These are phyloP conservation scores for Zasmidium angulare DNA, from an alignment of 2,329 filamentous ascomycete species.

Conservation along the genomic window DNA sequence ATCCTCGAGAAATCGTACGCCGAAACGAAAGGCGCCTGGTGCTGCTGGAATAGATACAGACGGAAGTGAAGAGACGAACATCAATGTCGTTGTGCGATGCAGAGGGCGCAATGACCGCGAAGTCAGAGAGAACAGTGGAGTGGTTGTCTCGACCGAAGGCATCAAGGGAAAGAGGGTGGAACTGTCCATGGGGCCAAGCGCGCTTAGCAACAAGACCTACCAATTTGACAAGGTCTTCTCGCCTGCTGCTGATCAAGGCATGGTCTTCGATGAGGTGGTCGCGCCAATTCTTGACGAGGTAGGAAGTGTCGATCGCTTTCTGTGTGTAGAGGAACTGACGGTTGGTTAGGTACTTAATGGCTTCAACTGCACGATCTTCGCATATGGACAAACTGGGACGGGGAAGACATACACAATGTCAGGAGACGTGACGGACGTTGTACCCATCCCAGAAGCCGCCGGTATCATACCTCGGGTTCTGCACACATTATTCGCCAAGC, in stretches of 20 bases:
- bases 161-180: constrained; percentile 81
- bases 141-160: constrained; percentile 86
- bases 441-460: constrained; percentile 84
- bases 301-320: constrained; percentile 28
- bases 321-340: neutral
- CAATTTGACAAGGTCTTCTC: constrained; percentile 97
- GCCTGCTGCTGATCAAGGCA: constrained; percentile 85
- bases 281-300: constrained; percentile 91
- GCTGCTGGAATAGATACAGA: constrained; percentile 55
- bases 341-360: constrained; percentile 77
- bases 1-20: constrained; percentile 57
- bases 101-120: constrained; percentile 90
- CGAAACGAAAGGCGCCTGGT: constrained; percentile 77
- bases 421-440: constrained; percentile 90
- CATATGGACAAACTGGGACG: constrained; percentile 96
- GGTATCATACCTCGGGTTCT: constrained; percentile 93
- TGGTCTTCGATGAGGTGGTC: constrained; percentile 95
- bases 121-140: constrained; percentile 88
- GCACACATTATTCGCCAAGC: constrained; percentile 79
- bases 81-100: constrained; percentile 95
- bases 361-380: constrained; percentile 98
- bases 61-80: constrained; percentile 80
- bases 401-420: constrained; percentile 99
- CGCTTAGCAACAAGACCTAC: constrained; percentile 93
- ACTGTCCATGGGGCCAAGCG: constrained; percentile 87